Percentiles rank a stretch among this genome's conserved stretches.
Conservation (phyloP, 768 basidiomycete species). For the Mycena metata region DNA sequence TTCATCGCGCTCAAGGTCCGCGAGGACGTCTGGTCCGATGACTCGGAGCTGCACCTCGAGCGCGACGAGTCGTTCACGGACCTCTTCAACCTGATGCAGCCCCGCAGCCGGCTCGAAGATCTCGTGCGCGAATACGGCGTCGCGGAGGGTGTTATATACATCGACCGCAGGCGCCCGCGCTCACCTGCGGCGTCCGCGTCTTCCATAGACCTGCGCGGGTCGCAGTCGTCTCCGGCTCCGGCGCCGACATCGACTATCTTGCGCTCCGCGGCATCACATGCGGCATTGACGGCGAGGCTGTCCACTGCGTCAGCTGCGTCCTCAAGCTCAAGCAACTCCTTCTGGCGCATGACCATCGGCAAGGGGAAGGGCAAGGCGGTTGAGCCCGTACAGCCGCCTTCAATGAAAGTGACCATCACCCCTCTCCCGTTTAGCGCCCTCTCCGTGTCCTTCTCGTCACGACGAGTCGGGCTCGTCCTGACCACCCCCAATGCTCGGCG, state of each 20-base stretch:
- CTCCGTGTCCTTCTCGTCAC: constrained; percentile 58
- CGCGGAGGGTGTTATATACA: constrained; percentile 54
- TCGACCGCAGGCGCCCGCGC: constrained; percentile 37
- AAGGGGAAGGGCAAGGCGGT: constrained; percentile 27
- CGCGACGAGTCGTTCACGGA: constrained; percentile 83
- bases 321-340: constrained; percentile 23
- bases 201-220: constrained; percentile 1
- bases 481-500: constrained; percentile 40
- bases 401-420: constrained; percentile 37
- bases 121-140: constrained; percentile 64
- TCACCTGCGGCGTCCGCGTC: constrained; percentile 29
- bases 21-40: constrained; percentile 83
- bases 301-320: constrained; percentile 4
- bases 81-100: constrained; percentile 82
- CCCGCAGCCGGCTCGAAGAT: constrained; percentile 81
- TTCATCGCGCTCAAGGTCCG: constrained; percentile 86
- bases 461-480: constrained; percentile 57
- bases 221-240: background rate
- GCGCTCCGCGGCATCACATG: constrained; percentile 37
- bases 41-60: constrained; percentile 79
- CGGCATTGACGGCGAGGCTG: constrained; percentile 26
- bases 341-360: constrained; percentile 31
- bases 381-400: constrained; percentile 13
- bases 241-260: constrained; percentile 31
- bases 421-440: constrained; percentile 56